Evolutionary conservation across 768 basidiomycete species (phyloP).

Genomic region (Suillus brevipes): DNA sequence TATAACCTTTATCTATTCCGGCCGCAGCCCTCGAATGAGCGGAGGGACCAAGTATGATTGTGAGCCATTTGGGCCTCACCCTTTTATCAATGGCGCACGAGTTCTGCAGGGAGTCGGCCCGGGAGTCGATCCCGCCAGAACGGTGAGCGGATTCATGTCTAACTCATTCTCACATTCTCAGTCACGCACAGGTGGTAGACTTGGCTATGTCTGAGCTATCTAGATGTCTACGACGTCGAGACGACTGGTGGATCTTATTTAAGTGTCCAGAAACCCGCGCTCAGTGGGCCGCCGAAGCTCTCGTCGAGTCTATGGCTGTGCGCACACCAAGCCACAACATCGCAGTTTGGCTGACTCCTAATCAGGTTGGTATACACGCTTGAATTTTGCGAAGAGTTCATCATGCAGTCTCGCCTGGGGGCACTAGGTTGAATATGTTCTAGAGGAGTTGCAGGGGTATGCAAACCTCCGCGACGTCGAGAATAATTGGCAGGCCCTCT

Average conservation of each 20-base stretch:
- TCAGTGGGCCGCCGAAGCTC: constrained; percentile 35
- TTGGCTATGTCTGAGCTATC: constrained; percentile 52
- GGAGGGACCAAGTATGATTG: not conserved
- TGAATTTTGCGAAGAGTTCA: constrained; percentile 3
- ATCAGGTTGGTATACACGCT: constrained; percentile 36
- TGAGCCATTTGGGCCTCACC: constrained; percentile 45
- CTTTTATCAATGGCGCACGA: constrained; percentile 46
- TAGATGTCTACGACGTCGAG: constrained; percentile 38
- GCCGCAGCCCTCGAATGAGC: constrained; percentile 3
- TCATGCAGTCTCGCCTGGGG: not conserved
- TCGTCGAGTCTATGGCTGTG: constrained; percentile 33
- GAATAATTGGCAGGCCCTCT: constrained; percentile 37
- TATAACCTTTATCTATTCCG: not conserved
- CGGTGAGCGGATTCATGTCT: constrained; percentile 32
- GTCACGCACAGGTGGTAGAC: constrained; percentile 41
- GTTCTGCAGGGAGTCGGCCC: constrained; percentile 34
- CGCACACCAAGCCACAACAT: constrained; percentile 35
- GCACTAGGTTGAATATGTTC: constrained; percentile 44
- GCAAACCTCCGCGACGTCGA: constrained; percentile 39
- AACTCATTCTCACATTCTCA: not conserved
- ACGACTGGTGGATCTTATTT: constrained; percentile 43
- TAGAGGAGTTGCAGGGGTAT: constrained; percentile 52
- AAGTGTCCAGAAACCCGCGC: constrained; percentile 26
- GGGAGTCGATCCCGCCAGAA: constrained; percentile 51
- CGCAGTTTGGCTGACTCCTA: constrained; percentile 36